Evolutionary conservation across 257 asterid species (phyloP).

Genomic region (Rubia yunnanensis): DNA sequence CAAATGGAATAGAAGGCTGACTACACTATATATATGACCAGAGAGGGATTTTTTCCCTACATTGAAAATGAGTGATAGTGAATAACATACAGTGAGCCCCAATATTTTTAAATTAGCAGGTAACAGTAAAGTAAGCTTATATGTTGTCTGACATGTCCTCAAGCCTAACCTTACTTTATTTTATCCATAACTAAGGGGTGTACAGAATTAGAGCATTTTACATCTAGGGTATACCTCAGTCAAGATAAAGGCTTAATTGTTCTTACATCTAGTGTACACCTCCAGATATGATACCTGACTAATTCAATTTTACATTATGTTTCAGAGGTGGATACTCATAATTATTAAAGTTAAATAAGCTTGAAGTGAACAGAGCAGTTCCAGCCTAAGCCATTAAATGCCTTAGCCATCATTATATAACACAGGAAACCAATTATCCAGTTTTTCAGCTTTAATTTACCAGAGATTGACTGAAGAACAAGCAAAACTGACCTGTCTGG

Average conservation of each 20-base stretch:
- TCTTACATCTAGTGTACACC: too few species aligned
- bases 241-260: too few species aligned
- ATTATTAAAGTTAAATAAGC: neutral
- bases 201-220: neutral
- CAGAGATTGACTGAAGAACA: neutral
- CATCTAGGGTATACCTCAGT: neutral
- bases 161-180: too few species aligned
- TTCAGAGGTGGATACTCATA: too few species aligned
- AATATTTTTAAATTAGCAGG: neutral
- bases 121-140: neutral
- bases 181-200: neutral
- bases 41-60: neutral
- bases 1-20: too few species aligned
- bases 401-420: neutral
- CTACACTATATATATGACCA: neutral
- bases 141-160: neutral
- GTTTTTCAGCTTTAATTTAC: neutral
- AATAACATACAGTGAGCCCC: neutral
- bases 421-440: neutral
- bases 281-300: too few species aligned
- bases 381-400: neutral
- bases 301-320: too few species aligned
- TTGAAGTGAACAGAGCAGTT: neutral
- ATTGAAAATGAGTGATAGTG: neutral
- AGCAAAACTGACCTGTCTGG: slow-evolving; percentile 19